Evolutionary conservation across 352 stramenopile species (phyloP).

Genomic region (Phytophthora citricola): DNA sequence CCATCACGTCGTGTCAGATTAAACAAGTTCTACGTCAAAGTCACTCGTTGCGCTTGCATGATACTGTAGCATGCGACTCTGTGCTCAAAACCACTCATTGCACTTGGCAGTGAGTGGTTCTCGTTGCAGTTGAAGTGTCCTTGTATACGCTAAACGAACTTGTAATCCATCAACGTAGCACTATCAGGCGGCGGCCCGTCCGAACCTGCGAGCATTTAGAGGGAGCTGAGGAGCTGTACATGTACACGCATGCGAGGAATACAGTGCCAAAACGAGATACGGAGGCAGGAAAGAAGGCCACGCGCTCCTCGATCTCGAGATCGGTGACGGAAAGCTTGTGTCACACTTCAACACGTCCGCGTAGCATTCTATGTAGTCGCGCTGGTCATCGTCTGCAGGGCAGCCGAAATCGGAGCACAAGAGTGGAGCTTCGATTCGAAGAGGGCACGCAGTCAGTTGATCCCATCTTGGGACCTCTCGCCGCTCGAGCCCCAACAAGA

Average conservation of each 20-base stretch:
- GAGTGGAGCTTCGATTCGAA: conserved; percentile 14
- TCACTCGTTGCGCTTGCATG: background rate
- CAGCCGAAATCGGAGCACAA: conserved; percentile 21
- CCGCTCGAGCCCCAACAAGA: conserved; percentile 1
- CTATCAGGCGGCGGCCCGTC: conserved; percentile 8
- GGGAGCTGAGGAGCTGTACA: background rate
- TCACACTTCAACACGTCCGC: conserved; percentile 13
- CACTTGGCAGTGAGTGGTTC: conserved; percentile 4
- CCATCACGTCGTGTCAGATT: conserved; percentile 7
- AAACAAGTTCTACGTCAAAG: conserved; percentile 1
- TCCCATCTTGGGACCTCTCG: conserved; percentile 14
- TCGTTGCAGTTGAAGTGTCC: conserved; percentile 5
- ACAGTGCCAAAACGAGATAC: conserved; percentile 20
- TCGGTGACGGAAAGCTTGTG: conserved; percentile 7
- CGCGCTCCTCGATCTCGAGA: conserved; percentile 27
- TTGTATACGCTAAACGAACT: background rate
- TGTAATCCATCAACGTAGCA: conserved; percentile 1
- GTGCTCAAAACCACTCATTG: conserved; percentile 2
- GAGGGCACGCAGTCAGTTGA: conserved; percentile 19
- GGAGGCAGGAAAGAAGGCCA: conserved; percentile 6
- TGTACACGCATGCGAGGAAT: conserved; percentile 8
- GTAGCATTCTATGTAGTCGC: conserved; percentile 15
- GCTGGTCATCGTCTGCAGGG: conserved; percentile 20
- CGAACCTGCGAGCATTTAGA: conserved; percentile 4
- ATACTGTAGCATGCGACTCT: too few relatives aligned